A percentile compares a stretch with the other conserved stretches of the same genome.
phyloP scores from a whole-genome alignment of 1,284 basidiomycete genomes.

The Apiotrichum laibachii region DNA sequence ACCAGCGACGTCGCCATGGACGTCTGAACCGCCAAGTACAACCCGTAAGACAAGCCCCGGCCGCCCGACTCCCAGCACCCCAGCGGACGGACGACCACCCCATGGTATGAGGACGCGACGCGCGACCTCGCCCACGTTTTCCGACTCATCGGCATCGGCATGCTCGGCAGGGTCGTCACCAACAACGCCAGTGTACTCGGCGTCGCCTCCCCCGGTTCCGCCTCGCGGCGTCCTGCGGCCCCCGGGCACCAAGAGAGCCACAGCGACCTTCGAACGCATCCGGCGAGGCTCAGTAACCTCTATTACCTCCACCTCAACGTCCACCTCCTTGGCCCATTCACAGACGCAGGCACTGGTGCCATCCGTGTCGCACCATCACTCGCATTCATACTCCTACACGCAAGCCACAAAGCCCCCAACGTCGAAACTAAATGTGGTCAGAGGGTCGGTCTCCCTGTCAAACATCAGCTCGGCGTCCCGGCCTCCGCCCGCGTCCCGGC shows the following conservation, averaged over 20 bases:
- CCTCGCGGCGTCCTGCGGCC: not conserved
- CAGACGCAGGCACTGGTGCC: not conserved
- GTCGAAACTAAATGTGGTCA: no score
- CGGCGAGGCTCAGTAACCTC: no score
- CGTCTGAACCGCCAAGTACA: not conserved
- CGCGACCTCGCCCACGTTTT: not conserved
- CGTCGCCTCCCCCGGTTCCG: not conserved
- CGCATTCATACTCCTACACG: no score
- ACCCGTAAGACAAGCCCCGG: not conserved
- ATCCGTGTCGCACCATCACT: not conserved
- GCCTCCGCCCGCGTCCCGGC: no score
- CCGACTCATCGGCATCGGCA: slow-evolving; percentile 3
- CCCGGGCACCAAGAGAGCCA: no score
- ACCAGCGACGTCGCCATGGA: not conserved
- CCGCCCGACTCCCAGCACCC: not conserved
- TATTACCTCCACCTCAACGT: no score
- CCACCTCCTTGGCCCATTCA: not conserved
- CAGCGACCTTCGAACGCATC: no score
- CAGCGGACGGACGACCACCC: not conserved
- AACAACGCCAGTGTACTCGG: not conserved
- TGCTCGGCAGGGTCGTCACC: not conserved
- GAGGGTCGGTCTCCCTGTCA: no score
- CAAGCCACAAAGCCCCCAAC: no score
- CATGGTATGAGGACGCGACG: no score
- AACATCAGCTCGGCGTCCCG: no score